Evolutionary conservation across 2,329 filamentous ascomycete genomes (phyloP).

Genomic region (Xylaria sp.): DNA sequence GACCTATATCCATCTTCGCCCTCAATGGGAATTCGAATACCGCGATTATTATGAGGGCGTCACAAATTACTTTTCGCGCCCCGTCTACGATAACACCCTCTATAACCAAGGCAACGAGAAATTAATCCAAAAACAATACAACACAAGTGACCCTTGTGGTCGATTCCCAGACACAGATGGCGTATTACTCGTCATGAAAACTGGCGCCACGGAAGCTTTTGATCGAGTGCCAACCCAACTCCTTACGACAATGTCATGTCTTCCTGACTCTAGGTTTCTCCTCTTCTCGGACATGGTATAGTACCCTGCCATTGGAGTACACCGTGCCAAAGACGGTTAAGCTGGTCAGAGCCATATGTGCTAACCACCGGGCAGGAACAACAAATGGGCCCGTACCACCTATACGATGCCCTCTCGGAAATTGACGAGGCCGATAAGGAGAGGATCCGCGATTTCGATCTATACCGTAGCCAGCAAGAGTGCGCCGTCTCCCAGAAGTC

Average conservation of each 20-base stretch:
- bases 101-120: conserved; percentile 52
- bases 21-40: conserved; percentile 48
- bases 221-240: conserved; percentile 67
- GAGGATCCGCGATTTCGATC: conserved; percentile 56
- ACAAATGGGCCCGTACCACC: conserved; percentile 59
- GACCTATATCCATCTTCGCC: conserved; percentile 45
- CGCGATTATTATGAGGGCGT: conserved; percentile 48
- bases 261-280: conserved; percentile 65
- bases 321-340: neutral
- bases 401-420: conserved; percentile 54
- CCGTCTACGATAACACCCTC: conserved; percentile 55
- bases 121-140: conserved; percentile 51
- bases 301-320: conserved; percentile 11
- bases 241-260: conserved; percentile 64
- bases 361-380: conserved; percentile 54
- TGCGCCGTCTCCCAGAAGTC: conserved; percentile 61
- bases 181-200: conserved; percentile 67
- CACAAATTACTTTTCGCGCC: conserved; percentile 44
- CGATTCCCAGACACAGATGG: conserved; percentile 57
- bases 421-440: conserved; percentile 53
- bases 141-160: conserved; percentile 54
- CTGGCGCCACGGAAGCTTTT: conserved; percentile 66
- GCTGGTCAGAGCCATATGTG: conserved; percentile 1
- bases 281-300: conserved; percentile 66
- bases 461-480: conserved; percentile 58